These are phyloP conservation scores for Macrolepiota dolichaula DNA, from an alignment of 768 basidiomycete species.

Conservation along the genomic window DNA sequence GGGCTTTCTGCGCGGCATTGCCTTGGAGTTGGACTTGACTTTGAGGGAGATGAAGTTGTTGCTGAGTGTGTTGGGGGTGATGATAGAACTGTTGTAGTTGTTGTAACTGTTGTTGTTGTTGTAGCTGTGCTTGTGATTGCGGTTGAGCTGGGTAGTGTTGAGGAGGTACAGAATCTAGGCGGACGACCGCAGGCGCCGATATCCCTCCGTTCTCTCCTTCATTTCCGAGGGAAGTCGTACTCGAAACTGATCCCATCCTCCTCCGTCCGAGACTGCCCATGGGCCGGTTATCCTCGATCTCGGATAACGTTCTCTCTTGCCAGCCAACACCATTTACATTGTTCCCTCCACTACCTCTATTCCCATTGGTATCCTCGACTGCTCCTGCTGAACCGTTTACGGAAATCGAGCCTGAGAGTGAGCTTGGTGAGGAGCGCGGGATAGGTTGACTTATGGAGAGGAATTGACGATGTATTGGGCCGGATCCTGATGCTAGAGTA, in stretches of 20 bases:
- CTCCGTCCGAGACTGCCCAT: conserved; percentile 5
- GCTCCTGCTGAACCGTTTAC: conserved; percentile 4
- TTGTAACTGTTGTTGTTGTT: conserved; percentile 17
- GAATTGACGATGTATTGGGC: conserved; percentile 13
- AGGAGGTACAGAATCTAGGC: background rate
- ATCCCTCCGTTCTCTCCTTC: background rate
- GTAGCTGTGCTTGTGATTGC: conserved; percentile 4
- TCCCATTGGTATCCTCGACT: conserved; percentile 2
- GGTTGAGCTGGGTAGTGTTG: background rate
- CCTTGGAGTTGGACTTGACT: background rate
- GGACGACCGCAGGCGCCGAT: background rate
- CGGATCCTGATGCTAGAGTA: background rate
- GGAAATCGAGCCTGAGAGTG: conserved; percentile 30
- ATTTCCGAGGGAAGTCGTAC: background rate
- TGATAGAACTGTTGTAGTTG: background rate
- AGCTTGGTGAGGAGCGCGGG: conserved; percentile 26
- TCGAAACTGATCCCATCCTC: background rate
- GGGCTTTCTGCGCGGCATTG: background rate
- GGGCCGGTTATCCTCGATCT: conserved; percentile 11
- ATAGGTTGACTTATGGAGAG: conserved; percentile 33
- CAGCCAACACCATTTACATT: background rate
- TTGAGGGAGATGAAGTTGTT: background rate
- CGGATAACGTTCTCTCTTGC: conserved; percentile 2
- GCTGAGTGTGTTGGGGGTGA: background rate
- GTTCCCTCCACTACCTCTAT: background rate